Base-by-base conservation (phyloP, 208 protist genomes). In the Herpetomonas muscarum region DNA sequence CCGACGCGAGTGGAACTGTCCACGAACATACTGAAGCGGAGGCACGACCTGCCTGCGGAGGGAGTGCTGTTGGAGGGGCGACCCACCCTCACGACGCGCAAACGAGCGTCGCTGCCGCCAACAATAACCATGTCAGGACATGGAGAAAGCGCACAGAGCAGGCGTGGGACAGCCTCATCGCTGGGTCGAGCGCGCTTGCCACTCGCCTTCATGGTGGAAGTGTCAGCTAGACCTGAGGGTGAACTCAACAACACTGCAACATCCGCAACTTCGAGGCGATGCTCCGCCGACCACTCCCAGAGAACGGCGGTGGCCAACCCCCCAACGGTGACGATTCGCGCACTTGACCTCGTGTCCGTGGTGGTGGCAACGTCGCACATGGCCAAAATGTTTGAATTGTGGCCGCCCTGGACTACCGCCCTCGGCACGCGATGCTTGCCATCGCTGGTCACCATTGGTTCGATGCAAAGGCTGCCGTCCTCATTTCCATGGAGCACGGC, bases 341-440 rank as follows among this genome's bases (percentile, higher is more conserved):
- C 4, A 30, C 6, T 30, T 15, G 32, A 7, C 21, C 1, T 13
- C 7, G 0, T 13, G 45, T 21, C 1, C 41, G 1, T 37, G 12
- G 1, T 1, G 36, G 22, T 36, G 19, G 2, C 44, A 1, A 4
- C 6, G n/a, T 1, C 57, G 64, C 58, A 92, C 19, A 87, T 67
- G 1, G 73, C 75, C 12, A 93, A 51, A 28, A 93, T 83, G 61
- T 93, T 93, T 1, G 87, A 87, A 29, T 79, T 67, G 59, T 93
- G 87, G 3, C 82, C 73, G 2, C 87, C 82, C 17, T 12, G 10
- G 15, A 41, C 30, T 7, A 13, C 17, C 21, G 21, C 28, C 28
- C 6, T 13, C 30, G 29, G 0, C 9, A 9, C 1, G 32, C n/a
- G 47, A 0, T 12, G 7, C 28, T 15, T 22, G 24, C 25, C 12